These are phyloP conservation scores for Amphichorda felina DNA, from an alignment of 2,329 filamentous ascomycete species.

Conservation along the genomic window DNA sequence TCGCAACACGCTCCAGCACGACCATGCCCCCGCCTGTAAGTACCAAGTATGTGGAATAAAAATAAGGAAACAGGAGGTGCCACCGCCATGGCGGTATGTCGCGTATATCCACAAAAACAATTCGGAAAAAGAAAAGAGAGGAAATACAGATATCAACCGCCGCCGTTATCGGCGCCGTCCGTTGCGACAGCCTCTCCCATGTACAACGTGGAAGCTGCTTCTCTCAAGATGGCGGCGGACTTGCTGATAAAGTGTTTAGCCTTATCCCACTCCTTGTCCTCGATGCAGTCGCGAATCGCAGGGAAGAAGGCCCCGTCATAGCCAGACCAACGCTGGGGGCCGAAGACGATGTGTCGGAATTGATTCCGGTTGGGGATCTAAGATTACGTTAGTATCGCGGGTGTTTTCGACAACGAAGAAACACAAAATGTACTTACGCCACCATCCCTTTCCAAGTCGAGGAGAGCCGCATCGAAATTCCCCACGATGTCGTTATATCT, in stretches of 20 bases:
- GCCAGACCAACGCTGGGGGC: conserved; percentile 62
- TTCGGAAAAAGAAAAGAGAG: neutral
- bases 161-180: neutral
- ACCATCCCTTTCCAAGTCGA: conserved; percentile 61
- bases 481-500: conserved; percentile 71
- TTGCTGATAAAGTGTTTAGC: conserved; percentile 60
- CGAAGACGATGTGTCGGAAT: conserved; percentile 88
- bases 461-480: conserved; percentile 68
- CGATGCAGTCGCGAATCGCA: conserved; percentile 71
- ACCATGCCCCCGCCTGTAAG: too few species aligned
- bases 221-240: conserved; percentile 54
- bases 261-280: conserved; percentile 55
- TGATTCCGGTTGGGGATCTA: conserved; percentile 78
- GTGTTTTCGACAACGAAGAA: neutral
- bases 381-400: conserved; percentile 6
- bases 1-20: neutral
- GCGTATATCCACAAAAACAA: neutral
- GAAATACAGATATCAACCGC: too few species aligned
- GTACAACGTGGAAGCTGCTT: conserved; percentile 1
- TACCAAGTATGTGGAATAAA: neutral
- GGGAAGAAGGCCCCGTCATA: conserved; percentile 36
- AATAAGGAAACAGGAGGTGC: neutral
- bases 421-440: conserved; percentile 52
- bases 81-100: too few species aligned
- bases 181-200: too few species aligned